These are phyloP conservation scores for Purshia tridentata DNA, from an alignment of 306 rosid species.

Conservation along the genomic window DNA sequence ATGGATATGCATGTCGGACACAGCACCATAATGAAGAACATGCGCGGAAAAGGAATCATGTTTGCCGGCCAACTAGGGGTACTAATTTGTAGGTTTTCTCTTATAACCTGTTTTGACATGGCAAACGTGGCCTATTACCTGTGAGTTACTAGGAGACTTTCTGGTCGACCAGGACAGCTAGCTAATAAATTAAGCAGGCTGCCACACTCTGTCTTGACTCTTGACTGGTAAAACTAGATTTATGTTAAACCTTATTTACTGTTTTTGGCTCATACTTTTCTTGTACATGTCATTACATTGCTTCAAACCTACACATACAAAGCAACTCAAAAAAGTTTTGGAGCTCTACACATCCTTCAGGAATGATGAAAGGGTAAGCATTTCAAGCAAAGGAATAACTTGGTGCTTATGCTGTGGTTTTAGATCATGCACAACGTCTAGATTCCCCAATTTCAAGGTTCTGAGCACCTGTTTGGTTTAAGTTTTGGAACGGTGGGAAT, in stretches of 20 bases:
- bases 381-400: too few relatives aligned
- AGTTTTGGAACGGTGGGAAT: too few relatives aligned
- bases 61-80: conserved; percentile 78
- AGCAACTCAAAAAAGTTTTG: too few relatives aligned
- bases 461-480: too few relatives aligned
- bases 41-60: conserved; percentile 82
- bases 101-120: not conserved
- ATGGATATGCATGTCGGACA: conserved; percentile 86
- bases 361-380: not conserved
- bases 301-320: too few relatives aligned
- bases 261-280: not conserved
- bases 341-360: not conserved
- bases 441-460: too few relatives aligned
- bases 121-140: not conserved
- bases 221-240: not conserved
- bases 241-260: not conserved
- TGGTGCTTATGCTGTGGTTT: too few relatives aligned
- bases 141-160: not conserved
- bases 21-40: conserved; percentile 82
- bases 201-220: too few relatives aligned
- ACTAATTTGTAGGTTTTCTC: not conserved
- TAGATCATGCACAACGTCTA: too few relatives aligned
- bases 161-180: not conserved
- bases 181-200: too few relatives aligned
- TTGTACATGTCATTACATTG: not conserved